Percentiles rank a stretch among this genome's conserved stretches.
Conservation (phyloP, 495 filamentous ascomycete genomes). For the Aspergillus baeticus region DNA sequence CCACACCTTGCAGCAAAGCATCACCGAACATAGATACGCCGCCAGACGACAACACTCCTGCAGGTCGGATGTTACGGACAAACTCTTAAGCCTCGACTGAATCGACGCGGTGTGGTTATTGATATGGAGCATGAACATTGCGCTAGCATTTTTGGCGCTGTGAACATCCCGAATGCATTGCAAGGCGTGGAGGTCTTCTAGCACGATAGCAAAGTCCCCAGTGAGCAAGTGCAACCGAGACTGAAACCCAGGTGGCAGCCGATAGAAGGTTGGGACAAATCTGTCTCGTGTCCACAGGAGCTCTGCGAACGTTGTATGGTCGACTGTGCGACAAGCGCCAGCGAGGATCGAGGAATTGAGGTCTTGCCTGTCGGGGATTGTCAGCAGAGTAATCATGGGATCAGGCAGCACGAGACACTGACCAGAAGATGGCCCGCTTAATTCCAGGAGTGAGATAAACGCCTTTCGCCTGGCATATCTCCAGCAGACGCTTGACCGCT, state of each 20-base stretch:
- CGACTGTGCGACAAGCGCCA: conserved; percentile 30
- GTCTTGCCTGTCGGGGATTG: conserved; percentile 28
- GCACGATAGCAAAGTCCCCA: conserved; percentile 29
- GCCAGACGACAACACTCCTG: conserved; percentile 35
- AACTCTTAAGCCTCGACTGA: conserved; percentile 30
- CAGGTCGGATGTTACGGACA: conserved; percentile 19
- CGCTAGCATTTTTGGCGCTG: conserved; percentile 19
- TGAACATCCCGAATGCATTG: conserved; percentile 35
- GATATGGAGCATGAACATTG: conserved; percentile 31
- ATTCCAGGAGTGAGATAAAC: conserved; percentile 33
- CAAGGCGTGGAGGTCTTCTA: conserved; percentile 34
- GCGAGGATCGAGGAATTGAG: conserved; percentile 35
- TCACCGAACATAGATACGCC: conserved; percentile 34
- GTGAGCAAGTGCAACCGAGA: conserved; percentile 18
- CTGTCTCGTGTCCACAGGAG: conserved; percentile 37
- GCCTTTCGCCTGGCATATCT: conserved; percentile 22
- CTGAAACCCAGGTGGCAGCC: conserved; percentile 30
- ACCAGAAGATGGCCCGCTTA: conserved; percentile 43
- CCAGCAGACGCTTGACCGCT: conserved; percentile 32
- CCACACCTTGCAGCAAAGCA: conserved; percentile 42
- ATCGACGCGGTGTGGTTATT: conserved; percentile 41
- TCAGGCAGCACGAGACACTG: background rate
- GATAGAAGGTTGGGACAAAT: conserved; percentile 22
- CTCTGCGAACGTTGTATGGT: conserved; percentile 37
- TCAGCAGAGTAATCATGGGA: background rate